phyloP scores from a whole-genome alignment of 768 basidiomycete genomes.

The Suillus decipiens region DNA sequence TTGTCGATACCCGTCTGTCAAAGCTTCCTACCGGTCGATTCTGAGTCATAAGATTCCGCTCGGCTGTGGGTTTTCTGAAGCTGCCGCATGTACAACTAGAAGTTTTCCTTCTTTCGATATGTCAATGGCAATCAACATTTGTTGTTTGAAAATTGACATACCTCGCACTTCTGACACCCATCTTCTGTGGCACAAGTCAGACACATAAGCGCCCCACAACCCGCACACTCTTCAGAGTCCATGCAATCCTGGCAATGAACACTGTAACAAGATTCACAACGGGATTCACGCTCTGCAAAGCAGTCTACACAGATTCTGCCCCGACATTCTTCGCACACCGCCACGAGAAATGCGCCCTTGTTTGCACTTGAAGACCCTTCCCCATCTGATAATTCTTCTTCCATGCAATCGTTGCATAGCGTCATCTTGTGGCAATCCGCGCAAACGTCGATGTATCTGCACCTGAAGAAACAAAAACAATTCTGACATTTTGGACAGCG shows the following conservation, averaged over 20 bases:
- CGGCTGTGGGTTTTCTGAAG: neutral
- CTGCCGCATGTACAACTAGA: neutral
- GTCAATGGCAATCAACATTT: neutral
- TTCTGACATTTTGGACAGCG: constrained; percentile 21
- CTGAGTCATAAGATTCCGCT: neutral
- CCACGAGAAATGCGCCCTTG: neutral
- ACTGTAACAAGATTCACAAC: neutral
- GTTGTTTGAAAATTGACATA: neutral
- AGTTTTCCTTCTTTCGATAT: neutral
- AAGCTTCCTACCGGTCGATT: neutral
- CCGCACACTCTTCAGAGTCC: neutral
- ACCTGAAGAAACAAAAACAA: constrained; percentile 21
- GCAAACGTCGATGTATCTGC: constrained; percentile 28
- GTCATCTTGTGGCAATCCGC: constrained; percentile 21
- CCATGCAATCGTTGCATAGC: constrained; percentile 28
- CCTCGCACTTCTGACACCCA: neutral
- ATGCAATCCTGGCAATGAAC: neutral
- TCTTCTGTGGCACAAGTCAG: neutral
- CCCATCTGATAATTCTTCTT: constrained; percentile 19
- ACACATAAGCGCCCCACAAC: neutral
- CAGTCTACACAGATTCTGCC: neutral
- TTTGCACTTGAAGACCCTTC: neutral
- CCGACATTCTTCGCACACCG: neutral
- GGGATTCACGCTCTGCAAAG: neutral
- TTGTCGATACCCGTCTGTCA: neutral